Percentiles rank a stretch among this genome's conserved stretches.
phyloP scores from a whole-genome alignment of 23 red algal species.

The Gracilaria vermiculophylla region DNA sequence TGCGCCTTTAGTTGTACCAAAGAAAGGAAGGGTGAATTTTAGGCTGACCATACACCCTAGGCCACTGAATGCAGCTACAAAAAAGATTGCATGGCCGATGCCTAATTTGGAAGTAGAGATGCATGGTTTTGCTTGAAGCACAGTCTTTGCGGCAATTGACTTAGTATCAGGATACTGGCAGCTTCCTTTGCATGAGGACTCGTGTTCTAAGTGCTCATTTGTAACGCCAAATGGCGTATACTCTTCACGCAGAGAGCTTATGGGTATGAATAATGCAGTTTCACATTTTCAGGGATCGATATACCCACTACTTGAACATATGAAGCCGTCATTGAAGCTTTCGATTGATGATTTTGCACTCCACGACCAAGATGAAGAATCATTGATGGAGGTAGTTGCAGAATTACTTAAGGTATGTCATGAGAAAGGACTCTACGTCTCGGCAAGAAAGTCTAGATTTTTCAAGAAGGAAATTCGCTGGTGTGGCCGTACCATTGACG shows the following conservation, averaged over 20 bases:
- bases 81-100: too few relatives aligned
- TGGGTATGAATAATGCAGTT: slow-evolving; percentile 18
- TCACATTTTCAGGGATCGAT: slow-evolving; percentile 23
- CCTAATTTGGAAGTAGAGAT: slow-evolving; percentile 41
- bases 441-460: background rate
- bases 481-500: background rate
- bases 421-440: background rate
- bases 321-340: background rate
- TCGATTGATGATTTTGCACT: slow-evolving; percentile 57
- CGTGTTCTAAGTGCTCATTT: background rate
- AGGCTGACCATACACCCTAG: too few relatives aligned
- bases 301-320: background rate
- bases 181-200: slow-evolving; percentile 19
- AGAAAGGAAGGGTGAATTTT: too few relatives aligned
- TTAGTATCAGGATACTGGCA: slow-evolving; percentile 42
- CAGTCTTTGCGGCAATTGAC: slow-evolving; percentile 16
- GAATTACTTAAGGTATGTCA: background rate
- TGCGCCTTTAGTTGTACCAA: too few relatives aligned
- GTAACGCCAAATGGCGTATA: slow-evolving; percentile 1
- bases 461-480: slow-evolving; percentile 13
- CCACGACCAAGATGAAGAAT: background rate
- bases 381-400: background rate
- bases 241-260: background rate
- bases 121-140: slow-evolving; percentile 4
- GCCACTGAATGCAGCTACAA: too few relatives aligned